Evolutionary conservation across 1,139 yeast genomes (phyloP).

Genomic region (Blastobotrys elegans): DNA sequence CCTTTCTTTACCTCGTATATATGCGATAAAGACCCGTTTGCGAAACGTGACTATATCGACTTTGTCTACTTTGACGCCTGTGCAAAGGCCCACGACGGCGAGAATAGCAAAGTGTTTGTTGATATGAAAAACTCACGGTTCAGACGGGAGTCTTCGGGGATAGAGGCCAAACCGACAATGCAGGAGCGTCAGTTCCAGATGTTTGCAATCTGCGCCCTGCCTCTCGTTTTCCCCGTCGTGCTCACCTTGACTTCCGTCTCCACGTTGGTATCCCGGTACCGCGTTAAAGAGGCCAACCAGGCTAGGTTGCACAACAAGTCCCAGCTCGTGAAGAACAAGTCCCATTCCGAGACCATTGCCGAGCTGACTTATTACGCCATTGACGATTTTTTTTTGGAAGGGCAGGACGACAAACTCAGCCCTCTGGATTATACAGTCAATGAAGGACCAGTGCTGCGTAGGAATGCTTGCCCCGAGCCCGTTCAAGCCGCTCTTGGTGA

Average conservation of each 20-base stretch:
- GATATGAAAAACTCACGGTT: slow-evolving; percentile 26
- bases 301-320: slow-evolving; percentile 7
- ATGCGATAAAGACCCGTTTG: slow-evolving; percentile 44
- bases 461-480: neutral
- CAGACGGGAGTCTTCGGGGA: slow-evolving; percentile 11
- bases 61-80: slow-evolving; percentile 16
- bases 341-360: slow-evolving; percentile 22
- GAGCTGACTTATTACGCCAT: slow-evolving; percentile 15
- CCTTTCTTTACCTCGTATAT: slow-evolving; percentile 52
- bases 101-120: slow-evolving; percentile 22
- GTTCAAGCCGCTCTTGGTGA: slow-evolving; percentile 13
- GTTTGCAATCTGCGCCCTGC: slow-evolving; percentile 18
- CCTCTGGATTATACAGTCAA: neutral
- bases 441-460: neutral
- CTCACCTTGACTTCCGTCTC: slow-evolving; percentile 23
- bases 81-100: slow-evolving; percentile 4
- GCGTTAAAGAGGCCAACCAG: slow-evolving; percentile 20
- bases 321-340: slow-evolving; percentile 5
- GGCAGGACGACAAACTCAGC: neutral
- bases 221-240: slow-evolving; percentile 26
- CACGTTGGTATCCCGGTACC: slow-evolving; percentile 22
- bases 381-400: slow-evolving; percentile 13
- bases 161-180: slow-evolving; percentile 13
- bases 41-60: slow-evolving; percentile 23
- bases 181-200: slow-evolving; percentile 21